phyloP scores from a whole-genome alignment of 768 basidiomycete genomes.

The Gymnopilus junonius region DNA sequence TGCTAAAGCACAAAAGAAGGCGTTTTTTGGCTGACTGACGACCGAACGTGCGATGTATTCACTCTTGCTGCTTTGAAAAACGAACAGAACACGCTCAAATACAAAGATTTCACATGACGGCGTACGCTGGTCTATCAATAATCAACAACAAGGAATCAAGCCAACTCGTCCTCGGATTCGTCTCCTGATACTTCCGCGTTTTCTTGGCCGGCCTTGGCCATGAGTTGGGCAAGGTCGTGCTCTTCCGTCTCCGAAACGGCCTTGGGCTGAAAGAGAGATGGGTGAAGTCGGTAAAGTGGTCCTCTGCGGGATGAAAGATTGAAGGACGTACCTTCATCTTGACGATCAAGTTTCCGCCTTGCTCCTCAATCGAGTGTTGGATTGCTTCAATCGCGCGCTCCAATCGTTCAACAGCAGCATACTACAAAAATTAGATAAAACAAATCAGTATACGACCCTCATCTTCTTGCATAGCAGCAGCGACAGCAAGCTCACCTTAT shows the following conservation, averaged over 20 bases:
- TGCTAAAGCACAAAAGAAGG: not conserved
- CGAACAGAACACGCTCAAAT: not conserved
- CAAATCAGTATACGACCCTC: not conserved
- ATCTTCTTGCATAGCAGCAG: not conserved
- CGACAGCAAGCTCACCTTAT: slow-evolving; percentile 80
- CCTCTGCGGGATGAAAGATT: not conserved
- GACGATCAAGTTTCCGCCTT: slow-evolving; percentile 85
- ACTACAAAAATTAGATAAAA: slow-evolving; percentile 40
- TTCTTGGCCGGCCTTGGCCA: slow-evolving; percentile 93
- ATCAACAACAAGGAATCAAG: not conserved
- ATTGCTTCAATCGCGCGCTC: slow-evolving; percentile 95
- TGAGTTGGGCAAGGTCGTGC: slow-evolving; percentile 94
- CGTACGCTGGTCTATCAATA: not conserved
- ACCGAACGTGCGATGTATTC: not conserved
- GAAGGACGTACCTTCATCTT: slow-evolving; percentile 86
- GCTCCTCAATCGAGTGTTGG: slow-evolving; percentile 78
- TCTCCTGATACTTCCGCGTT: slow-evolving; percentile 97
- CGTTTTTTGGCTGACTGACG: not conserved
- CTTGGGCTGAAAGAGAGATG: slow-evolving; percentile 72
- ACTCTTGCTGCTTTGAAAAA: not conserved
- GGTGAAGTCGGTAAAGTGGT: not conserved
- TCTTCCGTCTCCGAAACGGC: slow-evolving; percentile 98
- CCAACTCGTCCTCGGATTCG: slow-evolving; percentile 74
- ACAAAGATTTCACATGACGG: not conserved
- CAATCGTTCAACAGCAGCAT: slow-evolving; percentile 88